phyloP scores from a whole-genome alignment of 306 rosid genomes.

The Gastrolobium bilobum region DNA sequence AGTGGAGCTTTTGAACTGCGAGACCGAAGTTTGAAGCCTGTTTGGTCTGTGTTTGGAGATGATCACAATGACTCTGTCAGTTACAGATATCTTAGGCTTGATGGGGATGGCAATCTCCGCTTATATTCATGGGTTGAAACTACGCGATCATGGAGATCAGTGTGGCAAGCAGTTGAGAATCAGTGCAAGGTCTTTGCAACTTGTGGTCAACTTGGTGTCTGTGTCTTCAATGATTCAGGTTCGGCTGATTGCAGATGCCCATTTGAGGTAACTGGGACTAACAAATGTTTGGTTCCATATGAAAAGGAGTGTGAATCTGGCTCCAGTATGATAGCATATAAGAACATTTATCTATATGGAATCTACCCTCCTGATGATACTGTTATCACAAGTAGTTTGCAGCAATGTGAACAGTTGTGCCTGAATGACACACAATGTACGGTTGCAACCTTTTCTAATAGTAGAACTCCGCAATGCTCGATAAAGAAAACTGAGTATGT shows the following conservation, averaged over 20 bases:
- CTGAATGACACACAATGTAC: slow-evolving; percentile 60
- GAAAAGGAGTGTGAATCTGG: slow-evolving; percentile 56
- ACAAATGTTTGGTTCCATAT: slow-evolving; percentile 58
- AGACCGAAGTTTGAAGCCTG: slow-evolving; percentile 49
- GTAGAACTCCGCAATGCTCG: slow-evolving; percentile 67
- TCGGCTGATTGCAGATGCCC: slow-evolving; percentile 68
- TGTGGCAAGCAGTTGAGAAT: slow-evolving; percentile 84
- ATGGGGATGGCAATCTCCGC: slow-evolving; percentile 82
- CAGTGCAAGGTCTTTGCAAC: slow-evolving; percentile 83
- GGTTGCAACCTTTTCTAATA: slow-evolving; percentile 67
- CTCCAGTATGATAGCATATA: slow-evolving; percentile 51
- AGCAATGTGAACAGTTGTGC: slow-evolving; percentile 68
- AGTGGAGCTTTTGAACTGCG: slow-evolving; percentile 69
- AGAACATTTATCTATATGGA: slow-evolving; percentile 61
- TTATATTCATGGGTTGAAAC: slow-evolving; percentile 77
- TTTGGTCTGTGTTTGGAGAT: slow-evolving; percentile 77
- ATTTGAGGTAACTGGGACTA: slow-evolving; percentile 51
- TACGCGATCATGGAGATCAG: slow-evolving; percentile 62
- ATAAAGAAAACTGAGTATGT: slow-evolving; percentile 62
- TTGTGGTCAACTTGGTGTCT: slow-evolving; percentile 72
- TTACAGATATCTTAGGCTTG: slow-evolving; percentile 70
- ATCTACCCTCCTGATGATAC: slow-evolving; percentile 65
- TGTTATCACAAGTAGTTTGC: slow-evolving; percentile 56
- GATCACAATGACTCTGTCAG: slow-evolving; percentile 67
- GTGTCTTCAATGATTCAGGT: slow-evolving; percentile 57